A percentile compares a stretch with the other conserved stretches of the same genome.
Evolutionary conservation across 2,329 filamentous ascomycete genomes (phyloP).

Genomic region (Neopestalotiopsis sp.): DNA sequence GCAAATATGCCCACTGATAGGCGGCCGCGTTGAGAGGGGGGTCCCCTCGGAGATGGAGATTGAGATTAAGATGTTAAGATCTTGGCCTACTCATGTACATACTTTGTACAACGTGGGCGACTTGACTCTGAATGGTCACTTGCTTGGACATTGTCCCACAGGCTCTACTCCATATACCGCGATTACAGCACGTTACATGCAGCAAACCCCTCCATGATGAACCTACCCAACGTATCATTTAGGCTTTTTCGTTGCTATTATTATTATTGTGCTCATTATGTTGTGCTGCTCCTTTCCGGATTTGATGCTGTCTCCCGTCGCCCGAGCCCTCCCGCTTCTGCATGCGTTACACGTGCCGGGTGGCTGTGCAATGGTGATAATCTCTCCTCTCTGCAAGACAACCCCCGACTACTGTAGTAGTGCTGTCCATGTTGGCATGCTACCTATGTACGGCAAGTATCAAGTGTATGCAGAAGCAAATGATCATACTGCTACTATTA

Average conservation of each 20-base stretch:
- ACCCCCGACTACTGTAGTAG: background rate
- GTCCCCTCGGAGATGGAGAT: conserved; percentile 1
- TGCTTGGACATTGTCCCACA: no score
- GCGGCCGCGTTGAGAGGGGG: background rate
- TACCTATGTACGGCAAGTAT: background rate
- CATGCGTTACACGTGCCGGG: conserved; percentile 11
- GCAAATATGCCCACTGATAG: conserved; percentile 1
- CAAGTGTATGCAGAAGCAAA: background rate
- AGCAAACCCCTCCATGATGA: background rate
- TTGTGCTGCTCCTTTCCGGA: conserved; percentile 2
- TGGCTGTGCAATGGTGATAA: conserved; percentile 6
- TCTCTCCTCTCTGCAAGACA: background rate
- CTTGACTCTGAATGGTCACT: no score
- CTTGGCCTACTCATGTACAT: background rate
- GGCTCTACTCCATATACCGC: no score
- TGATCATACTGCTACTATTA: background rate
- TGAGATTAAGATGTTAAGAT: background rate
- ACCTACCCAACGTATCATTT: background rate
- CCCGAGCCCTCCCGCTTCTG: conserved; percentile 2
- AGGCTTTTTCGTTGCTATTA: background rate
- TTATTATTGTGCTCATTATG: background rate
- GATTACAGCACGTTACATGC: background rate
- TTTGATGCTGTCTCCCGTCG: conserved; percentile 11
- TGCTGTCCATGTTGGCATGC: background rate
- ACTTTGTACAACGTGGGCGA: no score